phyloP scores from a whole-genome alignment of 2,329 filamentous ascomycete species.

The Neocucurbitaria cava region DNA sequence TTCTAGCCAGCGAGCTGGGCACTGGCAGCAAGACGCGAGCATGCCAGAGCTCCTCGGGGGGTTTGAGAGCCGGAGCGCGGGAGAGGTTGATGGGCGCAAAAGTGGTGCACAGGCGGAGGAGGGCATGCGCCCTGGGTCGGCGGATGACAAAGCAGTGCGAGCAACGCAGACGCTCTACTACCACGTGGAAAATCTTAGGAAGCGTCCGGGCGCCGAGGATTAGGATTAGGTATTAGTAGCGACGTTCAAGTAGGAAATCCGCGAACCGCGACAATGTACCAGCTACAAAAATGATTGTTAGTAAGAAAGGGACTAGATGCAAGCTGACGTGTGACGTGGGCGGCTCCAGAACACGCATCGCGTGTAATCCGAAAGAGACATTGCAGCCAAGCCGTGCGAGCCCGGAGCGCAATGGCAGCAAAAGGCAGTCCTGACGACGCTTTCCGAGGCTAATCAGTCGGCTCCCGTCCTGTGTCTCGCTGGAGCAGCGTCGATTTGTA shows the following conservation, averaged over 20 bases:
- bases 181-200: conserved; percentile 57
- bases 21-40: conserved; percentile 31
- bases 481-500: conserved; percentile 16
- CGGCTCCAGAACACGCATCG: conserved; percentile 20
- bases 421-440: background rate
- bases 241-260: conserved; percentile 5
- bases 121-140: conserved; percentile 22
- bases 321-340: conserved; percentile 23
- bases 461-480: conserved; percentile 5
- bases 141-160: conserved; percentile 50
- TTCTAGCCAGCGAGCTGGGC: conserved; percentile 21
- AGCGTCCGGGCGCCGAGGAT: conserved; percentile 52
- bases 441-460: conserved; percentile 22
- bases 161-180: conserved; percentile 58
- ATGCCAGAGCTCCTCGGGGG: conserved; percentile 23
- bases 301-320: conserved; percentile 3
- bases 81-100: conserved; percentile 12
- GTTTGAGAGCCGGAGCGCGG: conserved; percentile 16
- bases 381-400: conserved; percentile 3
- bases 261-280: conserved; percentile 10
- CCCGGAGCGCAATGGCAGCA: background rate
- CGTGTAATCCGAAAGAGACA: conserved; percentile 22
- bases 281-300: conserved; percentile 5
- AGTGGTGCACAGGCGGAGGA: conserved; percentile 18
- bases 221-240: too few relatives aligned